phyloP scores from a whole-genome alignment of 2,329 filamentous ascomycete genomes.

The Xylogone sp. region DNA sequence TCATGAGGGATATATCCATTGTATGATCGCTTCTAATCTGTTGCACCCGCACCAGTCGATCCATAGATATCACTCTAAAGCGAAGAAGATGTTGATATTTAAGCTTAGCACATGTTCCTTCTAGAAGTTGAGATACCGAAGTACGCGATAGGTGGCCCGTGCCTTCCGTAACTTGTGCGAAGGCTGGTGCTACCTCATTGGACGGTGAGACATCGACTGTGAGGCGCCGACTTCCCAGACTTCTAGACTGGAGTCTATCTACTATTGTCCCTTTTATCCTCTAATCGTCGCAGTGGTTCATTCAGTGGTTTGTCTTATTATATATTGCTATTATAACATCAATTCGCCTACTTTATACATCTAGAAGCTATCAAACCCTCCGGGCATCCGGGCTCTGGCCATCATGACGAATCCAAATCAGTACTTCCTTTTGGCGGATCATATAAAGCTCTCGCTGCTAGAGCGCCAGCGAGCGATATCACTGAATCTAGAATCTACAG shows the following conservation, averaged over 20 bases:
- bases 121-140: neutral
- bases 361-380: neutral
- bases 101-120: neutral
- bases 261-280: neutral
- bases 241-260: neutral
- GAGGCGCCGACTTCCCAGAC: neutral
- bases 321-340: neutral
- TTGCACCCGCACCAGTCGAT: neutral
- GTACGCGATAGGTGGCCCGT: neutral
- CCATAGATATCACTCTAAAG: neutral
- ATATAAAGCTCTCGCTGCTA: constrained; percentile 92
- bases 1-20: neutral
- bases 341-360: neutral
- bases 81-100: neutral
- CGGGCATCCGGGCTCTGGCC: constrained; percentile 1
- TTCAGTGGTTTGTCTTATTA: neutral
- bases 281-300: neutral
- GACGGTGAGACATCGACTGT: neutral
- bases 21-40: neutral
- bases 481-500: constrained; percentile 65
- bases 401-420: constrained; percentile 63
- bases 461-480: constrained; percentile 85
- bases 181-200: neutral
- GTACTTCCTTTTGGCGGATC: constrained; percentile 89
- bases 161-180: neutral